These are phyloP conservation scores for Pachyrhizus erosus DNA, from an alignment of 306 rosid genomes.

Conservation along the genomic window DNA sequence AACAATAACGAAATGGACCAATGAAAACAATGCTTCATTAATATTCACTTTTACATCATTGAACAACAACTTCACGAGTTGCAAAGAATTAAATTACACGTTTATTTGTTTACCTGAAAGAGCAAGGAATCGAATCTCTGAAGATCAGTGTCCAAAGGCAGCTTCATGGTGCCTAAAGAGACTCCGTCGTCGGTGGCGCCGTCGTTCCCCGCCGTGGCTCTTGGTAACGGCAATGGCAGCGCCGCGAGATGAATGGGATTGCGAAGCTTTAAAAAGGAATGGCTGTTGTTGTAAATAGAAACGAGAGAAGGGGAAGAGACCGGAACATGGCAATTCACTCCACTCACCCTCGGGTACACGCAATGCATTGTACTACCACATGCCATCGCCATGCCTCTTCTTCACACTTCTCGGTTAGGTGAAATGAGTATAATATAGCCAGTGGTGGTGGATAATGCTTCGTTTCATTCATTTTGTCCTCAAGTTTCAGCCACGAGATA, in stretches of 20 bases:
- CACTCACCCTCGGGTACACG: slow-evolving; percentile 26
- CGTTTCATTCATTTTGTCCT: neutral
- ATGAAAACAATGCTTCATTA: no score
- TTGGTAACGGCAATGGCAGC: slow-evolving; percentile 25
- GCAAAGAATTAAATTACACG: neutral
- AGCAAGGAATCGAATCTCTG: slow-evolving; percentile 72
- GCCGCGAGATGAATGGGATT: slow-evolving; percentile 27
- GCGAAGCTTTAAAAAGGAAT: slow-evolving; percentile 24
- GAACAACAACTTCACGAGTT: neutral
- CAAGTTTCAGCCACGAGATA: neutral
- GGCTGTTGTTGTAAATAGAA: slow-evolving; percentile 11
- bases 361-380: slow-evolving; percentile 40
- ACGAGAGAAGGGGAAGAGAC: slow-evolving; percentile 39
- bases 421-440: neutral
- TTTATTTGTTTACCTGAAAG: slow-evolving; percentile 61
- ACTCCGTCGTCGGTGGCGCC: slow-evolving; percentile 65
- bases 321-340: slow-evolving; percentile 36
- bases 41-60: no score
- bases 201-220: slow-evolving; percentile 50
- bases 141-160: slow-evolving; percentile 66
- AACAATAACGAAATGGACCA: neutral
- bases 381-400: slow-evolving; percentile 54
- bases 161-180: slow-evolving; percentile 84
- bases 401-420: neutral
- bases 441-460: neutral